These are phyloP conservation scores for Yamadazyma sp. DNA, from an alignment of 805 yeast genomes.

Conservation along the genomic window DNA sequence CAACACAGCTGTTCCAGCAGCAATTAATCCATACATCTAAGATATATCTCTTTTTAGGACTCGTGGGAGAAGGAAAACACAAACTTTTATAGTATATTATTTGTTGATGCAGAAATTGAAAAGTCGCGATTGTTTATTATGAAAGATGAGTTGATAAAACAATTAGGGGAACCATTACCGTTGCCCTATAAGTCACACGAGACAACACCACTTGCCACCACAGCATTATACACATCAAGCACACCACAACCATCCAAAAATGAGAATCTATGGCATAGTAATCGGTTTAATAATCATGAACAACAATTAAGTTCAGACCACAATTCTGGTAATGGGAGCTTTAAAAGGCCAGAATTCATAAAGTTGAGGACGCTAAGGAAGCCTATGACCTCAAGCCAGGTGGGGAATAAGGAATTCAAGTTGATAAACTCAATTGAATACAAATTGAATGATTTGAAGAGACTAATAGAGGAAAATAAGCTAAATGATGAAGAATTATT, in stretches of 20 bases:
- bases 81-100: no score
- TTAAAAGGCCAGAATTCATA: background rate
- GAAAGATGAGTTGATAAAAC: slow-evolving; percentile 11
- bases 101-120: no score
- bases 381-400: slow-evolving; percentile 1
- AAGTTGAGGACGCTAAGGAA: slow-evolving; percentile 13
- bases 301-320: no score
- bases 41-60: no score
- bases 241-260: background rate
- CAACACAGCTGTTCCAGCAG: no score
- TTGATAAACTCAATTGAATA: slow-evolving; percentile 8
- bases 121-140: slow-evolving; percentile 9
- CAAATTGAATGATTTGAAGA: slow-evolving; percentile 7
- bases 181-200: slow-evolving; percentile 11
- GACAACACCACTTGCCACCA: background rate
- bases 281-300: no score
- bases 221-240: background rate
- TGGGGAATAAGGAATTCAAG: background rate
- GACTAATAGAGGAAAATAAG: slow-evolving; percentile 5
- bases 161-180: slow-evolving; percentile 16
- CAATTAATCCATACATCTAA: no score
- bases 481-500: slow-evolving; percentile 5
- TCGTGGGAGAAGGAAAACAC: no score
- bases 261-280: no score
- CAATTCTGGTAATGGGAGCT: no score